Conservation (phyloP, 2,329 filamentous ascomycete species). For the Macrophomina tecta region DNA sequence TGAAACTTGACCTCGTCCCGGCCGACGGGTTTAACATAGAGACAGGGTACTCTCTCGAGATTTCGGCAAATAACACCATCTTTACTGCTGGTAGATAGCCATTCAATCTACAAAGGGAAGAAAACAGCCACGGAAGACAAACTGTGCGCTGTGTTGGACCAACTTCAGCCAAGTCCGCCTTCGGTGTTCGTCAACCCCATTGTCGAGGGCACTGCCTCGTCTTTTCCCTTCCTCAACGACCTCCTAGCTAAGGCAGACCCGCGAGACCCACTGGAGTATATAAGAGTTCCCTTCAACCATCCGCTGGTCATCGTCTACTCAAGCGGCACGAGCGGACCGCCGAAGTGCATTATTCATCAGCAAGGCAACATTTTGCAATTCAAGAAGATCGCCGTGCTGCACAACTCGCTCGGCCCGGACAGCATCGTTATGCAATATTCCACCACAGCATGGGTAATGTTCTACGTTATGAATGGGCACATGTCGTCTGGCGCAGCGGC, state of each 20-base stretch:
- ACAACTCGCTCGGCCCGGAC: conserved; percentile 49
- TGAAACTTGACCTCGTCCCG: too few relatives aligned
- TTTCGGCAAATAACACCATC: conserved; percentile 49
- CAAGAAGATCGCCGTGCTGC: conserved; percentile 52
- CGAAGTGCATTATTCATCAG: conserved; percentile 54
- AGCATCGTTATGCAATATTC: conserved; percentile 55
- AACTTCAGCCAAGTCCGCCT: conserved; percentile 35
- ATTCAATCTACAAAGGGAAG: conserved; percentile 50
- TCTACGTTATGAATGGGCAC: conserved; percentile 3
- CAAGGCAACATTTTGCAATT: conserved; percentile 52
- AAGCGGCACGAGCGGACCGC: conserved; percentile 51
- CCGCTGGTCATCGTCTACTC: conserved; percentile 54
- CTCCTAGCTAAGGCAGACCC: conserved; percentile 42
- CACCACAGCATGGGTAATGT: conserved; percentile 56
- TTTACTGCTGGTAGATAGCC: conserved; percentile 50
- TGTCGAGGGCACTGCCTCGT: conserved; percentile 22
- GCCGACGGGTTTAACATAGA: not conserved
- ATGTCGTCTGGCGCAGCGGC: conserved; percentile 66
- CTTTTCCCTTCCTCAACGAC: conserved; percentile 36
- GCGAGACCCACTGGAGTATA: conserved; percentile 40
- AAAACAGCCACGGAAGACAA: conserved; percentile 41
- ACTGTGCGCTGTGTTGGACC: conserved; percentile 40
- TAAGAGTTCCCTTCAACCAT: conserved; percentile 47
- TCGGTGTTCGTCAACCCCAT: conserved; percentile 37
- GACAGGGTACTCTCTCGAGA: conserved; percentile 44